Conservation (phyloP, 202 grass and related monocot species). For the Bolboschoenoplectus hybrid region DNA sequence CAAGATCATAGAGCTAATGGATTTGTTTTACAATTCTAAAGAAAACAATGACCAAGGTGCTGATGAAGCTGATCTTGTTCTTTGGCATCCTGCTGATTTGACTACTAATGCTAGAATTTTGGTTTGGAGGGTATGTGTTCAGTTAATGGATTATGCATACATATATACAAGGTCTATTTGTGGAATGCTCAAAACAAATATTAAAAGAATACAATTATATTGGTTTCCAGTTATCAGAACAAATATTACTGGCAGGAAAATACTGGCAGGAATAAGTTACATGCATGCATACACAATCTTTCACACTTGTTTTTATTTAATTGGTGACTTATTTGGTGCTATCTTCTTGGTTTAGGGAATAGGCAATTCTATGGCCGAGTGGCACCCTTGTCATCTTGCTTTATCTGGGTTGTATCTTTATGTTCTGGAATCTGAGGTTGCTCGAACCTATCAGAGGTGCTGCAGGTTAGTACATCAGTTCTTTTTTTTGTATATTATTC, state of each 20-base stretch:
- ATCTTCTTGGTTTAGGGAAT: slow-evolving; percentile 57
- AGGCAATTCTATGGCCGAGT: slow-evolving; percentile 88
- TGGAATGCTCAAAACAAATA: not conserved
- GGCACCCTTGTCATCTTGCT: slow-evolving; percentile 84
- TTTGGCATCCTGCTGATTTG: slow-evolving; percentile 93
- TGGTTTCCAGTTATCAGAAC: not conserved
- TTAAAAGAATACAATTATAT: not conserved
- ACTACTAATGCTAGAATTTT: slow-evolving; percentile 84
- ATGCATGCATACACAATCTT: not conserved
- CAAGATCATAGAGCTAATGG: slow-evolving; percentile 74
- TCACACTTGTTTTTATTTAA: not conserved
- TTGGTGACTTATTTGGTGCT: slow-evolving; percentile 29
- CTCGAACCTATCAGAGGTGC: slow-evolving; percentile 76
- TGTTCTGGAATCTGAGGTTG: slow-evolving; percentile 82
- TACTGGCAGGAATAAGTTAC: not conserved
- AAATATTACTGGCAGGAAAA: not conserved
- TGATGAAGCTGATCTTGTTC: slow-evolving; percentile 47
- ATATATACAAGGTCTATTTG: slow-evolving; percentile 17
- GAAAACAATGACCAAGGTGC: slow-evolving; percentile 55
- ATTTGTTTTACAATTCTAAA: slow-evolving; percentile 63
- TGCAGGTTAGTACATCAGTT: slow-evolving; percentile 58
- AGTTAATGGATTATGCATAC: slow-evolving; percentile 11
- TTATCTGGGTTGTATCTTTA: slow-evolving; percentile 96
- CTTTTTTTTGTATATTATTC: slow-evolving; percentile 26
- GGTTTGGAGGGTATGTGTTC: slow-evolving; percentile 88